These are phyloP conservation scores for Corinectria fuckeliana DNA, from an alignment of 2,329 filamentous ascomycete genomes.

Conservation along the genomic window DNA sequence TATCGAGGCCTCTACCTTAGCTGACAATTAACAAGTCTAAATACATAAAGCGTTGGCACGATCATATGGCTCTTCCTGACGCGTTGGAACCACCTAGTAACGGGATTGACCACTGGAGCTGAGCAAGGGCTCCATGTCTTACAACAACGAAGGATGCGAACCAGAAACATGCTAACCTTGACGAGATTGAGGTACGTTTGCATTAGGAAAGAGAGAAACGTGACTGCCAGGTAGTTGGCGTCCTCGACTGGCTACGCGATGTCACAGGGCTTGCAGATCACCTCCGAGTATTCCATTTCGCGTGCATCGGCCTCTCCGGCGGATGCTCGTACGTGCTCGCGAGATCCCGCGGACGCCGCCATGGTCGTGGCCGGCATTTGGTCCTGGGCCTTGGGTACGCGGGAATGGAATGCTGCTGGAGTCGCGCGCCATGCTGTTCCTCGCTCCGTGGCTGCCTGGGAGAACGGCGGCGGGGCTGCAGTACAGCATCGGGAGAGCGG, in stretches of 20 bases:
- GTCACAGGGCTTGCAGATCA: constrained; percentile 37
- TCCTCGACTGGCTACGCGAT: constrained; percentile 39
- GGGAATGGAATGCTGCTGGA: constrained; percentile 24
- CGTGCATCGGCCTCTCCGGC: constrained; percentile 39
- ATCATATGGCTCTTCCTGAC: neutral
- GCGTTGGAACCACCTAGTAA: neutral
- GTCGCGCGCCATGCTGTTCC: constrained; percentile 14
- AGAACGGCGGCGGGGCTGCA: constrained; percentile 9
- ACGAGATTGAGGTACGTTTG: neutral
- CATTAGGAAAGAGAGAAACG: neutral
- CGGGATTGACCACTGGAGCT: neutral
- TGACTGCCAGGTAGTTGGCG: neutral
- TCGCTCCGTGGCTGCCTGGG: constrained; percentile 17
- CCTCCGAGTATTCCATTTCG: constrained; percentile 31
- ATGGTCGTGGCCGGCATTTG: constrained; percentile 25
- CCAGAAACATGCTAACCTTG: neutral
- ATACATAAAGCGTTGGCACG: neutral
- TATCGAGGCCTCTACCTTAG: no score
- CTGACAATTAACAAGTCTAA: no score
- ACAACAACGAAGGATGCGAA: neutral
- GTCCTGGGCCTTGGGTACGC: constrained; percentile 14
- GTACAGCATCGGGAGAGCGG: constrained; percentile 8
- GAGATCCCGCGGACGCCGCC: constrained; percentile 11
- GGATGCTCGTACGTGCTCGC: constrained; percentile 41
- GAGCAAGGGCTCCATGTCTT: no score